Evolutionary conservation across 352 stramenopile species (phyloP), one percentile per base, ranked within the genome.

Genomic region (Phytophthora colocasiae): DNA sequence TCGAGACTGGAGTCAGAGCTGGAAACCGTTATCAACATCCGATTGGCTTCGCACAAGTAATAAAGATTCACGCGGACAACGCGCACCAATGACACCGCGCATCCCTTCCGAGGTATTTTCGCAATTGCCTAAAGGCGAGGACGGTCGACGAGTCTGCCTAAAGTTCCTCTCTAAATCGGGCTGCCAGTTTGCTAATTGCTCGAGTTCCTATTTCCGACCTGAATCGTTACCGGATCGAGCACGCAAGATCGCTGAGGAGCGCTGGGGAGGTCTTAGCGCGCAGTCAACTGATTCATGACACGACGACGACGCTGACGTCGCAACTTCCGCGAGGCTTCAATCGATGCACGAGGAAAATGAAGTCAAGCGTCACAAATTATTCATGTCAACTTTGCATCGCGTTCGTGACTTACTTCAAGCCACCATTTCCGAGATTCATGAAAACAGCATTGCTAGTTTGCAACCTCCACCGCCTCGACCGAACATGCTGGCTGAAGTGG

Each of bases 221-320:
- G 3, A 26, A 1, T 5, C 40, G 9, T 17, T 70, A 12, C 2
- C 54, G 12, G 53, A 56, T 0, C 54, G 29, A 47, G 47, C 51
- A 27, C 19, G 19, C 19, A 22, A 41, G 22, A 27, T 40, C 40
- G 6, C 49, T 7, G 6, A 15, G 11, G 54, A 55, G 17, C 22
- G 26, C 2, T 59, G 51, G 19, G 29, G n/a, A 32, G 47, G 40
- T n/a, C 47, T 70, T 8, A 29, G 22, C 14, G 34, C 38, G 2
- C 38, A 58, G 4, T 22, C 19, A 22, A 22, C 19, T 22, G 51
- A 65, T 6, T 63, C 57, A 55, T 63, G 56, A 69, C 45, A 22
- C 19, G 19, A 22, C 19, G 1, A 1, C 19, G 1, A 22, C 19
- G 19, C 19, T 22, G 19, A 22, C 19, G 19, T 22, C 19, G 19